Evolutionary conservation across 2,329 filamentous ascomycete genomes (phyloP).

Genomic region (Gliomastix tumulicola): DNA sequence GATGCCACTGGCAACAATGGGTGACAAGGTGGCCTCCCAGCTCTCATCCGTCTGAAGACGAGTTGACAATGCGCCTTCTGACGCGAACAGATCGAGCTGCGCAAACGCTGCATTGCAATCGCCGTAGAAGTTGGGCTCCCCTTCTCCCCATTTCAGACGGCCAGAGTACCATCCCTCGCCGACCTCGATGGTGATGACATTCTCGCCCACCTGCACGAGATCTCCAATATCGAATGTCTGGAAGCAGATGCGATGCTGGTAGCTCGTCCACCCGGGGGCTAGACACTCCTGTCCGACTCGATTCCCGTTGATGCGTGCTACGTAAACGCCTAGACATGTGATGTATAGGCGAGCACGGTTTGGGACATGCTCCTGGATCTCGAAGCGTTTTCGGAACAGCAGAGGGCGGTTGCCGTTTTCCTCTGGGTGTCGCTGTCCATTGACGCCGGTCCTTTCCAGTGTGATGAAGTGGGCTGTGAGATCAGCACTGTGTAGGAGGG

Average conservation of each 20-base stretch:
- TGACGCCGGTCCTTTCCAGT: neutral
- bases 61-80: too few species aligned
- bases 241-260: constrained; percentile 41
- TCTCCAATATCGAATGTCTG: constrained; percentile 43
- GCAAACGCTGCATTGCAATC: too few species aligned
- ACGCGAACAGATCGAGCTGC: too few species aligned
- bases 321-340: constrained; percentile 35
- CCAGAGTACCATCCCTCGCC: constrained; percentile 43
- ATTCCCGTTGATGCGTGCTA: constrained; percentile 37
- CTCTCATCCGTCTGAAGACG: constrained; percentile 24
- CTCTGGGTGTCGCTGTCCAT: neutral
- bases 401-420: constrained; percentile 5
- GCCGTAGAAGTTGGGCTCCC: constrained; percentile 24
- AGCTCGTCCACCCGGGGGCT: constrained; percentile 45
- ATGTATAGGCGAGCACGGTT: constrained; percentile 35
- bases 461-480: neutral
- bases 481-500: constrained; percentile 12
- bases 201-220: constrained; percentile 24
- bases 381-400: neutral
- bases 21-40: constrained; percentile 24
- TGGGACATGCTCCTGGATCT: neutral
- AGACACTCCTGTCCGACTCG: constrained; percentile 30
- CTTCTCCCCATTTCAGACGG: constrained; percentile 19
- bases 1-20: constrained; percentile 30
- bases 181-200: constrained; percentile 29